phyloP scores from a whole-genome alignment of 352 stramenopile genomes.

The Thraustochytrium striatum region DNA sequence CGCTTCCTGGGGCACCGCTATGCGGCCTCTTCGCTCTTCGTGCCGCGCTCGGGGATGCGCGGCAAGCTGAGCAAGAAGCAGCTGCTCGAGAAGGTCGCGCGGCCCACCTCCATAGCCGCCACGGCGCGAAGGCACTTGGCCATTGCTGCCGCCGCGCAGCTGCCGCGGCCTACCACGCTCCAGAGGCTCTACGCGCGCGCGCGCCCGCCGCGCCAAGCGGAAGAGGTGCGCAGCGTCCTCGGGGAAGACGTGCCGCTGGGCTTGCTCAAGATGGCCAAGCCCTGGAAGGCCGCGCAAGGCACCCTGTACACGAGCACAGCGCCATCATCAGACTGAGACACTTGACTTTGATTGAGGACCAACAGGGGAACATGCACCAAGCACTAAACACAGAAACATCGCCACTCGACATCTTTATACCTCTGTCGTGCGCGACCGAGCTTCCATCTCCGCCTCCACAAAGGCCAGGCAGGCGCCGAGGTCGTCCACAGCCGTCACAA shows the following conservation, averaged over 20 bases:
- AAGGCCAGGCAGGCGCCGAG: too few species aligned
- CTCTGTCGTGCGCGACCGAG: too few species aligned
- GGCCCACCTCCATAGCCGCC: neutral
- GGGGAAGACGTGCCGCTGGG: neutral
- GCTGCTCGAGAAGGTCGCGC: slow-evolving; percentile 24
- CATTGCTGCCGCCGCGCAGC: neutral
- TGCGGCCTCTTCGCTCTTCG: slow-evolving; percentile 36
- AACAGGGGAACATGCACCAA: too few species aligned
- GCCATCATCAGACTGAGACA: too few species aligned
- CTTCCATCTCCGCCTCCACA: too few species aligned
- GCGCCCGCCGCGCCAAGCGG: neutral
- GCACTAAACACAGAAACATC: too few species aligned
- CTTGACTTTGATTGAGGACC: too few species aligned
- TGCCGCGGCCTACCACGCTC: neutral
- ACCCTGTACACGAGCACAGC: too few species aligned
- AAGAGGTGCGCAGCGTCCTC: neutral
- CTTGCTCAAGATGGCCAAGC: slow-evolving; percentile 12
- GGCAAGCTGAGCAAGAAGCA: slow-evolving; percentile 18
- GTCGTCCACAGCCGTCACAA: too few species aligned
- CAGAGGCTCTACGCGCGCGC: neutral
- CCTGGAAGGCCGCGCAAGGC: too few species aligned
- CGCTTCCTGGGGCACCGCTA: slow-evolving; percentile 3
- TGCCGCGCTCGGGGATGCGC: slow-evolving; percentile 13
- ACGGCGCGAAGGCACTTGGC: slow-evolving; percentile 13
- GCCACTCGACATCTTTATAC: too few species aligned